Conservation (phyloP, 305 asterid genomes). For the Solanum hybrid region DNA sequence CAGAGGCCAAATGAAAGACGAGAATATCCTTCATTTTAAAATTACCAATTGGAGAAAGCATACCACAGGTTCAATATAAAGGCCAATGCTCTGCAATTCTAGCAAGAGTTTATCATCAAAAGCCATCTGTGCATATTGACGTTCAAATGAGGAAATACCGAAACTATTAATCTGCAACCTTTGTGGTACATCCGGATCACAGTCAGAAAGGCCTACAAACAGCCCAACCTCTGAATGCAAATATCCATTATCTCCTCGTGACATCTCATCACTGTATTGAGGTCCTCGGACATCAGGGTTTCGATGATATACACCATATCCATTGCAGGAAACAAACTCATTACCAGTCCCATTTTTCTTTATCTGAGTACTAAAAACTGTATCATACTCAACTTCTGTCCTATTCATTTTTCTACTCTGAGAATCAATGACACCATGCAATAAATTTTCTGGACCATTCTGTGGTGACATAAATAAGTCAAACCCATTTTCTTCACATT, state of each 20-base stretch:
- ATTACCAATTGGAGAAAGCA: slow-evolving; percentile 24
- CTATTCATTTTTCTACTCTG: slow-evolving; percentile 40
- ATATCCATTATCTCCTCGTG: slow-evolving; percentile 43
- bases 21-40: slow-evolving; percentile 7
- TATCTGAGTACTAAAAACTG: slow-evolving; percentile 30
- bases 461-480: slow-evolving; percentile 26
- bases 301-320: slow-evolving; percentile 38
- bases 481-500: slow-evolving; percentile 65
- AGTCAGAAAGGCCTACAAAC: slow-evolving; percentile 51
- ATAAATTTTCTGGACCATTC: slow-evolving; percentile 29
- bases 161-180: slow-evolving; percentile 26
- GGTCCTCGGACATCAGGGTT: slow-evolving; percentile 29
- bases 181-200: slow-evolving; percentile 36
- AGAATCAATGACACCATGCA: slow-evolving; percentile 36
- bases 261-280: slow-evolving; percentile 42
- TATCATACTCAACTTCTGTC: slow-evolving; percentile 38
- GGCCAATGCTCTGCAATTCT: slow-evolving; percentile 77
- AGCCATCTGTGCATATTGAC: slow-evolving; percentile 63
- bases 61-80: slow-evolving; percentile 77
- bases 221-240: slow-evolving; percentile 53
- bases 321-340: slow-evolving; percentile 33
- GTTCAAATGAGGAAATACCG: slow-evolving; percentile 38
- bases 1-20: neutral
- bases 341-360: slow-evolving; percentile 19
- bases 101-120: slow-evolving; percentile 65